These are phyloP conservation scores for Penicillium crystallinum DNA, from an alignment of 495 filamentous ascomycete species.

Conservation along the genomic window DNA sequence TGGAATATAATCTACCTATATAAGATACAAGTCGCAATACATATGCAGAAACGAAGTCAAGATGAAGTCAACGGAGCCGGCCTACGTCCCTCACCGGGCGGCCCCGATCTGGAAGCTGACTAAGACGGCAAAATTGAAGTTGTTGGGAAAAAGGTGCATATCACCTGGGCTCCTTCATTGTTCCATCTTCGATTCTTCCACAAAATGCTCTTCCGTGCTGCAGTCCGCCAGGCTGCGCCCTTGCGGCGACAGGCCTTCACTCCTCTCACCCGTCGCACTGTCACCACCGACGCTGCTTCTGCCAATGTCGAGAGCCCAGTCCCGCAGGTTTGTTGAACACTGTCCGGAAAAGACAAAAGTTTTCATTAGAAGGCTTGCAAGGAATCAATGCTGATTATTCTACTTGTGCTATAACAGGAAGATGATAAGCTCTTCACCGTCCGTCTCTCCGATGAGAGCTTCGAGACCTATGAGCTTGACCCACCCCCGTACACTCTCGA, in stretches of 20 bases:
- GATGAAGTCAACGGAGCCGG: neutral
- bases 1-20: no score
- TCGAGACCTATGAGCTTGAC: conserved; percentile 98
- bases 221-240: conserved; percentile 46
- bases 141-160: conserved; percentile 10
- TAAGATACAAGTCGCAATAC: no score
- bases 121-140: conserved; percentile 7
- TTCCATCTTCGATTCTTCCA: conserved; percentile 17
- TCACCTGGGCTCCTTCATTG: neutral
- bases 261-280: conserved; percentile 60
- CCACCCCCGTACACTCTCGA: conserved; percentile 85
- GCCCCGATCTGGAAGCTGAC: conserved; percentile 8
- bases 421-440: conserved; percentile 93
- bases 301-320: conserved; percentile 72
- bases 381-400: conserved; percentile 23
- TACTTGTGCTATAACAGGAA: conserved; percentile 50
- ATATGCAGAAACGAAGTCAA: neutral
- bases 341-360: conserved; percentile 45
- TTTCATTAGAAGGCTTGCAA: neutral
- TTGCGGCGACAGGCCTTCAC: conserved; percentile 50
- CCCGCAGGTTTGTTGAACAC: conserved; percentile 58
- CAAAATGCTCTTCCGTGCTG: conserved; percentile 45
- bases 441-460: conserved; percentile 91
- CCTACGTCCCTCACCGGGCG: conserved; percentile 4
- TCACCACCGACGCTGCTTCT: conserved; percentile 92